Base-by-base conservation (phyloP, 345 rosid species). In the Eucalyptus virginea region DNA sequence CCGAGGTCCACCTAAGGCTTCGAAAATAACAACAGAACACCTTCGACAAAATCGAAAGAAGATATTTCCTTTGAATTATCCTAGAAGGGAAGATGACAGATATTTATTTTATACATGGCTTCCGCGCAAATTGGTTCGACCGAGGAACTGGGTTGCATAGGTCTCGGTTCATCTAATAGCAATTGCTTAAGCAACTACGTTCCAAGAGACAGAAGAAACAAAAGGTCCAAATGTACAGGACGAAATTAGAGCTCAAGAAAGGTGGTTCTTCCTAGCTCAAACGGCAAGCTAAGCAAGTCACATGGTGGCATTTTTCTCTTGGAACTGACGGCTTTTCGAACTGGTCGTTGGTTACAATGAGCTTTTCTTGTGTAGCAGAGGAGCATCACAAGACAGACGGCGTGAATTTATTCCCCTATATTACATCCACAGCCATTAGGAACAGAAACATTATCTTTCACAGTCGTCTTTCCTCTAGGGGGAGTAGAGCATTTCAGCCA, bases 361-460 rank as follows among this genome's bases (percentile, higher is more conserved):
- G 88, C 90, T 87, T 90, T 93, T 91, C 93, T 93, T 92, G 94
- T 86, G 65, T 18, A 26, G 83, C 83, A 37, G 83, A 21, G 47
- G 47, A 77, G 13, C 85, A 21, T 77, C 7, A 21, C 85, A 77
- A 77, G 85, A 77, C 85, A 52, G 34, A 40, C 18, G 9, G 65
- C 67, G 42, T 30, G 62, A 32, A 32, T 52, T 32, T 30, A 50
- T 51, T 51, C 88, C 44, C 26, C 16, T 86, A 42, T 45, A 86
- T 52, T 32, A 86, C 45, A 32, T 86, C 42, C 45, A 6, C 28
- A 11, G 26, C 50, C 42, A 42, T 24, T 51, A 86, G 18, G 17
- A 32, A 11, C 47, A 42, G 28, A 37, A 56, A 81, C 19, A 15
- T 54, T 40, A 54, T 88, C 81, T 88, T 37, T 60, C 87, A 48